A percentile compares a stretch with the other conserved stretches of the same genome.
phyloP scores from a whole-genome alignment of 768 basidiomycete species.

The Xerocomus brunneocitrinus region DNA sequence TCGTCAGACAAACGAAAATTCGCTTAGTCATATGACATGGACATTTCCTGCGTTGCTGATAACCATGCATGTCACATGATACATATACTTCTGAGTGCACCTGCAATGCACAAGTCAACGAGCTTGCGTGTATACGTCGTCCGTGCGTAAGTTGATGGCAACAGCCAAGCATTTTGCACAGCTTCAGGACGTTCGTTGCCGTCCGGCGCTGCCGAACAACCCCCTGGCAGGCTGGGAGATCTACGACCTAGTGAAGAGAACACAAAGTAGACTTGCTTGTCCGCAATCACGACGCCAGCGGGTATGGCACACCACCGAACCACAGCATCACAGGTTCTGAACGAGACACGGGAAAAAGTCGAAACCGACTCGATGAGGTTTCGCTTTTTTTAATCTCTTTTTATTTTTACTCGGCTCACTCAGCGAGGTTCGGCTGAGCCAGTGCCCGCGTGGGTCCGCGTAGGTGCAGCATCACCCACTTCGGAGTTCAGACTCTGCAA shows the following conservation, averaged over 20 bases:
- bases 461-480: background rate
- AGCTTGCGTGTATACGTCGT: no score
- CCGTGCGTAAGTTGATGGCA: background rate
- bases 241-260: background rate
- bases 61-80: no score
- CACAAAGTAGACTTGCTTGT: no score
- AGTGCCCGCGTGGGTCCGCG: background rate
- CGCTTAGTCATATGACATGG: no score
- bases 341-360: background rate
- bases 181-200: conserved; percentile 1
- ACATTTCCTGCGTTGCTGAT: no score
- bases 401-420: background rate
- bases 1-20: no score
- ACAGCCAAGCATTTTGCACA: background rate
- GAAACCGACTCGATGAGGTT: background rate
- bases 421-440: background rate
- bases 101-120: no score
- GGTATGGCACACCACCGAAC: background rate
- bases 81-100: no score
- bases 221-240: no score
- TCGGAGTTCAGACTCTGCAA: background rate
- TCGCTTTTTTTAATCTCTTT: no score
- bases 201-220: background rate
- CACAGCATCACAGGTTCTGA: background rate
- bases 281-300: background rate